Evolutionary conservation across 169 alveolate genomes (phyloP).

Genomic region (Eimeria brunetti): DNA sequence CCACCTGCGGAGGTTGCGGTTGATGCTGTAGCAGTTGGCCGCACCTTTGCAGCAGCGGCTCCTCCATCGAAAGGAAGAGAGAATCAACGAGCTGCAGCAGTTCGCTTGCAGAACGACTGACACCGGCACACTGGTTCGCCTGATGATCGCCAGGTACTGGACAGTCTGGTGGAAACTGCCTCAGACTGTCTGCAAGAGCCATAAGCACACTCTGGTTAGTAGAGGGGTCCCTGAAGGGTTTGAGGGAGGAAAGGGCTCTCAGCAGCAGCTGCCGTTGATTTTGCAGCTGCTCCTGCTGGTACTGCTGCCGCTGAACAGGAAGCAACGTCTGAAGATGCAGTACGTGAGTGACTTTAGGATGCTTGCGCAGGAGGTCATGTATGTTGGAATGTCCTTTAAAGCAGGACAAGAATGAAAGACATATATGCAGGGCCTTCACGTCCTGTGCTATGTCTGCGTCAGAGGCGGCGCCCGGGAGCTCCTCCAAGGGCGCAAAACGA

Average conservation of each 20-base stretch:
- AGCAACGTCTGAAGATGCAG: conserved; percentile 60
- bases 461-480: background rate
- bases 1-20: background rate
- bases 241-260: conserved; percentile 34
- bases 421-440: conserved; percentile 38
- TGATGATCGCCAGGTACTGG: background rate
- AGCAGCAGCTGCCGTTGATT: conserved; percentile 46
- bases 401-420: conserved; percentile 33
- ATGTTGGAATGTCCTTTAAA: conserved; percentile 8
- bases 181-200: conserved; percentile 39
- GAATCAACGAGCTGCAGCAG: conserved; percentile 19
- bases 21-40: conserved; percentile 24
- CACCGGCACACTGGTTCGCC: background rate
- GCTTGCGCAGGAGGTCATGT: background rate
- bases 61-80: conserved; percentile 35
- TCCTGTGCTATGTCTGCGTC: background rate
- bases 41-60: conserved; percentile 13
- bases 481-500: background rate
- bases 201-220: background rate
- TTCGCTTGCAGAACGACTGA: background rate
- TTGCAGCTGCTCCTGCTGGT: conserved; percentile 10
- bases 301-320: background rate
- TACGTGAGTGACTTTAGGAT: conserved; percentile 33
- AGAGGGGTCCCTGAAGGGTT: conserved; percentile 20
- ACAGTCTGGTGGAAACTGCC: conserved; percentile 18